Percentiles rank a stretch among this genome's conserved stretches.
Conservation (phyloP, 2,329 filamentous ascomycete species). For the Fulvia fulva region DNA sequence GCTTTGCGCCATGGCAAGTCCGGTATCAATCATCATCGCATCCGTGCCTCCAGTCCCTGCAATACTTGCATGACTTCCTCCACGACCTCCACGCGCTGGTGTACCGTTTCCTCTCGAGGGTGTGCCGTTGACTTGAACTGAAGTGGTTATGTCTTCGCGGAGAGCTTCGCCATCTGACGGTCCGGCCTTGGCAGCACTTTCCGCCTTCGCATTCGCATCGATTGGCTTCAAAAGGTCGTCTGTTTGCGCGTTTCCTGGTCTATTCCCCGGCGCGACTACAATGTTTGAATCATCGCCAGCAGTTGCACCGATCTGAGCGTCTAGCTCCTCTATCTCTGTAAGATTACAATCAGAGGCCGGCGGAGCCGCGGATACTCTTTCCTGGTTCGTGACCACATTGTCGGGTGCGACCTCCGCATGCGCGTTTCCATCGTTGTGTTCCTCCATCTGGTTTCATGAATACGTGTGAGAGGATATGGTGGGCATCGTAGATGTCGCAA, state of each 20-base stretch:
- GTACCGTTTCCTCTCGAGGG: conserved; percentile 31
- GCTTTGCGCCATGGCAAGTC: conserved; percentile 1
- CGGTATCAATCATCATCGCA: neutral
- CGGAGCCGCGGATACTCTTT: conserved; percentile 3
- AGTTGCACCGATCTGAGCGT: neutral
- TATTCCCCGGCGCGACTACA: neutral
- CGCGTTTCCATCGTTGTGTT: neutral
- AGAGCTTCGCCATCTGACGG: conserved; percentile 45
- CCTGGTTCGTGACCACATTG: neutral
- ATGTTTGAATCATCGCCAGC: neutral
- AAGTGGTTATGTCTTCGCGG: conserved; percentile 43
- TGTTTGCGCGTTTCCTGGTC: conserved; percentile 31
- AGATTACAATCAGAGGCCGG: conserved; percentile 6
- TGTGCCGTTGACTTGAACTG: conserved; percentile 38
- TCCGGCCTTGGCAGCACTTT: conserved; percentile 30
- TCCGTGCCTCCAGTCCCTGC: conserved; percentile 5
- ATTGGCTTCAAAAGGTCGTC: conserved; percentile 40
- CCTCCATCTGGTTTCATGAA: conserved; percentile 2
- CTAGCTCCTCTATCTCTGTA: neutral
- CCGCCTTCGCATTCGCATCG: conserved; percentile 35
- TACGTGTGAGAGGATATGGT: neutral
- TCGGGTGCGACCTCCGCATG: neutral
- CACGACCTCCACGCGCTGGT: conserved; percentile 22
- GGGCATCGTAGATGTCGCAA: neutral
- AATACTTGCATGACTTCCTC: conserved; percentile 8